Conservation (phyloP, 2,329 filamentous ascomycete genomes). For the Ceratocystiopsis minuta region DNA sequence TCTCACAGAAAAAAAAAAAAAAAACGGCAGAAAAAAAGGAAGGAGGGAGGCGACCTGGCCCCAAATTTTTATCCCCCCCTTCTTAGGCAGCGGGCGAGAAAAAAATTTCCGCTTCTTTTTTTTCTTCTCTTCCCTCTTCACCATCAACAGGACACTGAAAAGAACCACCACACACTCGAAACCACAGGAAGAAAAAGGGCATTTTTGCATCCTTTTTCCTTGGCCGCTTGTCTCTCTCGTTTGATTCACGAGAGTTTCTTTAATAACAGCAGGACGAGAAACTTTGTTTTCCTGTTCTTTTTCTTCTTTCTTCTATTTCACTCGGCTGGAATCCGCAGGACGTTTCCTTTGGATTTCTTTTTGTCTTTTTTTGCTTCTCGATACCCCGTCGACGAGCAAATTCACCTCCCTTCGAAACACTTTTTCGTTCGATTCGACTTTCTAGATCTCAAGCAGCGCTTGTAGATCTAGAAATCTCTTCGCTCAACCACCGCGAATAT, state of each 20-base stretch:
- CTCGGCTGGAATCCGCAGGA: slow-evolving; percentile 14
- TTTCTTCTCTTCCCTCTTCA: background rate
- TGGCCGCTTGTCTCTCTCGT: background rate
- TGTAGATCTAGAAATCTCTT: slow-evolving; percentile 47
- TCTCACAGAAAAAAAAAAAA: slow-evolving; percentile 1
- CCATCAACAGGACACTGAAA: background rate
- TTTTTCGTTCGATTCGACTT: slow-evolving; percentile 17
- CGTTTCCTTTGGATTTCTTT: slow-evolving; percentile 4
- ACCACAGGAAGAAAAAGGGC: background rate
- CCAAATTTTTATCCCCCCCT: background rate
- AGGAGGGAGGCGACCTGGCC: background rate
- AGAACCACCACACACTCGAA: background rate
- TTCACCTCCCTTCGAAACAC: slow-evolving; percentile 15
- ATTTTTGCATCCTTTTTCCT: background rate
- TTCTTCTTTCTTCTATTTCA: slow-evolving; percentile 4
- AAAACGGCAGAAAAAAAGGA: slow-evolving; percentile 1
- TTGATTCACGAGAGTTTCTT: background rate
- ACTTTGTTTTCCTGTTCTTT: background rate
- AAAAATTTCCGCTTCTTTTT: background rate
- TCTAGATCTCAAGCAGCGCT: slow-evolving; percentile 62
- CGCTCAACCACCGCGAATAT: slow-evolving; percentile 59
- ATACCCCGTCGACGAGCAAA: slow-evolving; percentile 6
- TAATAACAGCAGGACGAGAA: background rate
- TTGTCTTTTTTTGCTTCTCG: slow-evolving; percentile 9
- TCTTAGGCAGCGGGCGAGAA: background rate